These are phyloP conservation scores for Coemansia pectinata DNA, from an alignment of 192 early-diverging fungal species.

Conservation along the genomic window DNA sequence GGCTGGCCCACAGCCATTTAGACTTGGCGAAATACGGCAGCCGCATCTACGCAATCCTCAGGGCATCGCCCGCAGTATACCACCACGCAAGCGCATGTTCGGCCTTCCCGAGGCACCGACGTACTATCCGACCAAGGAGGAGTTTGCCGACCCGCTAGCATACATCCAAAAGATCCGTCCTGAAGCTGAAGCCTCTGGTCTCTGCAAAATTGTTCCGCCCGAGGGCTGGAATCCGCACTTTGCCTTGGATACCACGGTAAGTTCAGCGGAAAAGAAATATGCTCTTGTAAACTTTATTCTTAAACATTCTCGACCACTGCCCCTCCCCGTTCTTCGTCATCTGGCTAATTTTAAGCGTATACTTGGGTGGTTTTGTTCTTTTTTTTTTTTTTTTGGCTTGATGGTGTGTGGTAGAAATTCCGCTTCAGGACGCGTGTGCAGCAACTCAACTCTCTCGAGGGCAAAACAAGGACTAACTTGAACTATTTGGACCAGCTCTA, in stretches of 20 bases:
- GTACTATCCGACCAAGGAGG: conserved; percentile 77
- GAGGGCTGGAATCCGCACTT: conserved; percentile 81
- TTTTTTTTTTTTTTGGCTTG: conserved; percentile 11
- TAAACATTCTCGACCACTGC: conserved; percentile 12
- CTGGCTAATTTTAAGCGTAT: not conserved
- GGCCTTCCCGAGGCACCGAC: conserved; percentile 73
- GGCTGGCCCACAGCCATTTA: conserved; percentile 21
- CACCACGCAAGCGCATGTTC: conserved; percentile 60
- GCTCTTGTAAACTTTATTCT: not conserved
- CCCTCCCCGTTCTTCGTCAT: not conserved
- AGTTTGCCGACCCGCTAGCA: conserved; percentile 81
- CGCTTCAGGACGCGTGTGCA: conserved; percentile 88
- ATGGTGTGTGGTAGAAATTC: conserved; percentile 64
- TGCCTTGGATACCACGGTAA: conserved; percentile 72
- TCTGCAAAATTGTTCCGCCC: conserved; percentile 94
- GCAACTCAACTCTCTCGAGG: conserved; percentile 90
- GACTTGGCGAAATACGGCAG: conserved; percentile 28
- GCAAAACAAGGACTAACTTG: conserved; percentile 78
- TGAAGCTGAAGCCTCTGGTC: conserved; percentile 76
- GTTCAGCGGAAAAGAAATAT: conserved; percentile 50
- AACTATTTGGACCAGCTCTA: conserved; percentile 91
- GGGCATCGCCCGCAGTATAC: conserved; percentile 21
- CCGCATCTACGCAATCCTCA: conserved; percentile 33
- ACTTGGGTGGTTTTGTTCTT: not conserved
- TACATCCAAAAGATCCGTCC: conserved; percentile 83